Conservation (phyloP, 164 flowering plant genomes). For the Dillenia turbinata region DNA sequence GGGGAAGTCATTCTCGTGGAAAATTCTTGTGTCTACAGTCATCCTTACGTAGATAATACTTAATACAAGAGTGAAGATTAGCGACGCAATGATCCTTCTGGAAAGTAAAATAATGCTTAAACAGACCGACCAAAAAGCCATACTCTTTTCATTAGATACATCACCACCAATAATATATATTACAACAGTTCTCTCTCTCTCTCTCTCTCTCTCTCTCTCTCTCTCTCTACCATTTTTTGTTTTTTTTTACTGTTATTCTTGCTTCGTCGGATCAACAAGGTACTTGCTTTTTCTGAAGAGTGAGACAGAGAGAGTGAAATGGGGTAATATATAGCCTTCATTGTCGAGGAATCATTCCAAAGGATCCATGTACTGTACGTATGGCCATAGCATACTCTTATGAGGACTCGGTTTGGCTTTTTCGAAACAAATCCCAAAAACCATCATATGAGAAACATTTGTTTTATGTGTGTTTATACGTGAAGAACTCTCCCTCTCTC, state of each 20-base stretch:
- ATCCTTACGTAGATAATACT: background rate
- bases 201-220: background rate
- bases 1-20: conserved; percentile 4
- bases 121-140: no score
- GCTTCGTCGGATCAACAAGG: no score
- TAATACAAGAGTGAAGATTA: conserved; percentile 9
- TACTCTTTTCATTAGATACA: no score
- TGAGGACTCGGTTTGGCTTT: conserved; percentile 38
- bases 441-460: background rate
- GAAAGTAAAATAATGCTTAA: background rate
- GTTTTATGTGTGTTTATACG: background rate
- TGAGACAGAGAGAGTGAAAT: no score
- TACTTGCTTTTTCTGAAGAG: no score
- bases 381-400: conserved; percentile 8
- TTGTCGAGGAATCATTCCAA: conserved; percentile 4
- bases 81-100: background rate
- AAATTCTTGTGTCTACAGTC: conserved; percentile 4
- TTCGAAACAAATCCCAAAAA: conserved; percentile 9
- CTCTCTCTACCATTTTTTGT: background rate
- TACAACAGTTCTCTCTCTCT: background rate
- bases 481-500: no score
- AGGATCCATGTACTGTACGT: conserved; percentile 10
- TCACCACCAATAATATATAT: no score
- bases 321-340: background rate
- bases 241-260: background rate